A percentile compares a stretch with the other conserved stretches of the same genome.
Conservation (phyloP, 2,329 filamentous ascomycete species). For the Fragosphaeria purpurea region DNA sequence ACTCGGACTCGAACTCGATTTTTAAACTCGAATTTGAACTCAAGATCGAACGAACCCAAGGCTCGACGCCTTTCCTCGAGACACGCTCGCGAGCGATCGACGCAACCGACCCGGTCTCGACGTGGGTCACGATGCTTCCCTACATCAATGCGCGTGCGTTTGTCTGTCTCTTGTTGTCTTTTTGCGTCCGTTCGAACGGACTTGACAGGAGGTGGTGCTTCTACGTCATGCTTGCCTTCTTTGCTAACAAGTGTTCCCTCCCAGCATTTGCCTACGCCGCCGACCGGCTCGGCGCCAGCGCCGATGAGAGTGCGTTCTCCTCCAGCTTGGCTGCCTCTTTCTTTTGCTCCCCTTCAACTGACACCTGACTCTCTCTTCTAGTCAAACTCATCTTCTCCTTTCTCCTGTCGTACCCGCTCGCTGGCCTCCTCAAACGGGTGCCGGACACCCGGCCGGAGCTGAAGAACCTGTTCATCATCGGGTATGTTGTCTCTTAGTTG, state of each 20-base stretch:
- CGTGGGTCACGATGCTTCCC: slow-evolving; percentile 21
- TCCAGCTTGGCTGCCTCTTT: not conserved
- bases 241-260: not conserved
- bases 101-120: no score
- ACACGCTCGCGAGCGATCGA: no score
- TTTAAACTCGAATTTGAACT: no score
- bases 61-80: no score
- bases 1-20: no score
- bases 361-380: slow-evolving; percentile 24
- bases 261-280: slow-evolving; percentile 35
- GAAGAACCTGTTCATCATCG: slow-evolving; percentile 83
- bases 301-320: slow-evolving; percentile 33
- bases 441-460: slow-evolving; percentile 73
- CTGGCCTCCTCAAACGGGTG: slow-evolving; percentile 77
- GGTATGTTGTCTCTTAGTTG: slow-evolving; percentile 34
- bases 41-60: no score
- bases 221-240: no score
- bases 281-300: slow-evolving; percentile 30
- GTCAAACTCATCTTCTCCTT: slow-evolving; percentile 92
- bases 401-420: slow-evolving; percentile 83
- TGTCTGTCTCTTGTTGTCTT: no score
- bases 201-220: no score
- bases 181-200: no score
- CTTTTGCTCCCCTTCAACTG: not conserved
- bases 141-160: slow-evolving; percentile 19